Conservation (phyloP, 257 asterid species). For the Verbena officinalis region DNA sequence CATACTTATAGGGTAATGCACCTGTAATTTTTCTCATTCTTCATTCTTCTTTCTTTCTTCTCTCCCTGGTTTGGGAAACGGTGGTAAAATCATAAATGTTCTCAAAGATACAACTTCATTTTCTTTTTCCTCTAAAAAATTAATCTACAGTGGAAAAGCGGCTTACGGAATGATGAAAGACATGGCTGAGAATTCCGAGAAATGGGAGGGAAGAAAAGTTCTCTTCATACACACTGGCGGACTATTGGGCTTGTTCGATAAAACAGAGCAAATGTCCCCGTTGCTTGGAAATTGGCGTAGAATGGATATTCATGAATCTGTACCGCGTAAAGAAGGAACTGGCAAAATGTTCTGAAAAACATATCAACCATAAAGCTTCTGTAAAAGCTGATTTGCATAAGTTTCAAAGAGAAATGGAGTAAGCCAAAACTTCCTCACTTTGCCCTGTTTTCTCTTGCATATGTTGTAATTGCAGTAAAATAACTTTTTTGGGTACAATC, state of each 20-base stretch:
- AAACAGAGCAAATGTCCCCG: slow-evolving; percentile 68
- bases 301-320: slow-evolving; percentile 70
- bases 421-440: background rate
- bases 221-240: slow-evolving; percentile 97
- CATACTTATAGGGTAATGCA: too few relatives aligned
- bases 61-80: too few relatives aligned
- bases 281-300: slow-evolving; percentile 70
- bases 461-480: background rate
- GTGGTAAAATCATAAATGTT: too few relatives aligned
- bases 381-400: background rate
- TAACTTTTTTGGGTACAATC: too few relatives aligned
- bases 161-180: slow-evolving; percentile 81
- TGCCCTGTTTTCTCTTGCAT: background rate
- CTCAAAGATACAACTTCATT: too few relatives aligned
- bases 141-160: slow-evolving; percentile 80
- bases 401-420: slow-evolving; percentile 2
- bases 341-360: slow-evolving; percentile 78
- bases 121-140: too few relatives aligned
- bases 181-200: slow-evolving; percentile 68
- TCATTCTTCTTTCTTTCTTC: background rate
- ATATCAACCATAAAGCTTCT: slow-evolving; percentile 1
- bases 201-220: slow-evolving; percentile 90
- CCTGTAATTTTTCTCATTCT: background rate
- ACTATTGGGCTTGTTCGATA: slow-evolving; percentile 76
- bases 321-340: slow-evolving; percentile 69